Evolutionary conservation across 2,329 filamentous ascomycete species (phyloP).

Genomic region (Neonectria neomacrospora): DNA sequence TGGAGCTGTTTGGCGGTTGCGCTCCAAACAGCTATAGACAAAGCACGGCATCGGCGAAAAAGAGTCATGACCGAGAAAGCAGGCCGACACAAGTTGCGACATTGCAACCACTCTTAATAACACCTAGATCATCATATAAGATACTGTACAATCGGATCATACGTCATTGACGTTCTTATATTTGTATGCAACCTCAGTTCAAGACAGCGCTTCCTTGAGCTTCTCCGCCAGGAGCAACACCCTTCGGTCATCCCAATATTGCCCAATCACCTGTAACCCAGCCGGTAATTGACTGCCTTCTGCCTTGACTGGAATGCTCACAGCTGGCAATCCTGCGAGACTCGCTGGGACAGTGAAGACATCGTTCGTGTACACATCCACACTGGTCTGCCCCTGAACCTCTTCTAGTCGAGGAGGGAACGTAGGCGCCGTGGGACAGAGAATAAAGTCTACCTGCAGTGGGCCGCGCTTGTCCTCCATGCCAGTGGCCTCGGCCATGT

Average conservation of each 20-base stretch:
- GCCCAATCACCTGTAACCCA: constrained; percentile 82
- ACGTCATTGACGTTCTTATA: constrained; percentile 23
- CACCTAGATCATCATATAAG: constrained; percentile 22
- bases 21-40: not conserved
- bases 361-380: constrained; percentile 92
- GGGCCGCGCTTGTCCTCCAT: constrained; percentile 68
- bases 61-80: not conserved
- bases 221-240: constrained; percentile 68
- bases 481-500: constrained; percentile 64
- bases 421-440: constrained; percentile 88
- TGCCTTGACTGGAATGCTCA: constrained; percentile 75
- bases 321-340: constrained; percentile 87
- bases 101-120: not conserved
- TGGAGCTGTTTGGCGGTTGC: not conserved
- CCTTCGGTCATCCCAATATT: constrained; percentile 79
- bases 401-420: constrained; percentile 73
- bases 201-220: constrained; percentile 49
- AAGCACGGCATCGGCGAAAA: not conserved
- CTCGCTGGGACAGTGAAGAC: constrained; percentile 96
- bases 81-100: not conserved
- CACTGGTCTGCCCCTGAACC: constrained; percentile 63
- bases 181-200: constrained; percentile 15
- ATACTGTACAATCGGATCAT: constrained; percentile 32
- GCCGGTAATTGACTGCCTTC: constrained; percentile 49
- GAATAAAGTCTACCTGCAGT: constrained; percentile 81